Evolutionary conservation across 352 stramenopile genomes (phyloP), one percentile per base, ranked within the genome.

Genomic region (Phytophthora parvispora): DNA sequence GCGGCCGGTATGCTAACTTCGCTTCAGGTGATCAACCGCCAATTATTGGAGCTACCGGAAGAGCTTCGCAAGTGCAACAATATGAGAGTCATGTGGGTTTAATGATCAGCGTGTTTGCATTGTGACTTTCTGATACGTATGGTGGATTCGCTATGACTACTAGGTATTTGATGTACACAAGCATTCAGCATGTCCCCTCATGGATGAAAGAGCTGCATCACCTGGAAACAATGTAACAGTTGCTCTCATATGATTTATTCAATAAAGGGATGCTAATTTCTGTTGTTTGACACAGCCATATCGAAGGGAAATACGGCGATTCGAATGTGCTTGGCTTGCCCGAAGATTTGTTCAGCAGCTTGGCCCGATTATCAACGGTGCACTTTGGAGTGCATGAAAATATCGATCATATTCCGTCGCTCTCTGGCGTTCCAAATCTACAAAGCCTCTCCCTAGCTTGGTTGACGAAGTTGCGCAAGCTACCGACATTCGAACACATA

Each of bases 11-110:
- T 72, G 22, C 49, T 89, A 4, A 61, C 40, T 1, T 72, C 64
- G 0, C 51, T 89, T 6, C 78, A 87, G 43, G n/a, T 87, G 20
- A 78, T 81, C 43, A 86, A 89, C 38, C 65, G 66, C 1, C 52
- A 28, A 0, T 36, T 89, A 4, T 24, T 55, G 4, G 43, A 52
- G 7, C 66, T 29, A 52, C 78, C 78, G 2, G 56, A 73, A 1
- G 55, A 80, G 40, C 48, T 89, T 12, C 43, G 64, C 6, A 13
- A 9, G 1, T 85, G 80, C 36, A 28, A 16, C 38, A 25, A 29
- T 16, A 22, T 67, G n/a, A 43, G 51, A 38, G 27, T 29, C 25
- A 60, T 67, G 60, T 67, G 29, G n/a, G 49, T 55, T 45, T n/a
- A 10, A 20, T 8, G 20, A 22, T 45, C 38, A 6, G 31, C 12